Conservation (phyloP, 2,329 filamentous ascomycete genomes). For the Zelopaecilomyces penicillatus region DNA sequence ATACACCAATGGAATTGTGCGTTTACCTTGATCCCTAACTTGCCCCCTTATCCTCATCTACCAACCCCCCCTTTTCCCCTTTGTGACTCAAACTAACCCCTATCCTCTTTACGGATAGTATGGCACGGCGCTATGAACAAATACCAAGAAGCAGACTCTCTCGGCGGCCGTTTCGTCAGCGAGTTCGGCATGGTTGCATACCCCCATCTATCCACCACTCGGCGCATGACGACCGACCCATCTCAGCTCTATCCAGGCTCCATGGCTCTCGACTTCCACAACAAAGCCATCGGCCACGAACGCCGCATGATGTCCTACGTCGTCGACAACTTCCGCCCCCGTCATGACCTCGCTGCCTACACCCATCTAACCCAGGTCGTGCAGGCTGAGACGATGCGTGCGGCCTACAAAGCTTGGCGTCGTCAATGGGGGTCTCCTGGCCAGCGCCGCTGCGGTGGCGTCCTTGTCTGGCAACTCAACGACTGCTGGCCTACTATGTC, state of each 20-base stretch:
- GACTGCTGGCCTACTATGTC: constrained; percentile 62
- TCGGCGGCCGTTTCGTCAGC: constrained; percentile 69
- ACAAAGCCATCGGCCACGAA: constrained; percentile 73
- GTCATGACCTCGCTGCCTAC: constrained; percentile 58
- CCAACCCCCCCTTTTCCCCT: background rate
- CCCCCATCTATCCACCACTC: constrained; percentile 64
- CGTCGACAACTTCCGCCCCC: constrained; percentile 60
- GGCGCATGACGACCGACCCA: constrained; percentile 49
- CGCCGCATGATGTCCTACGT: constrained; percentile 66
- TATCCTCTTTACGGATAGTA: constrained; percentile 26
- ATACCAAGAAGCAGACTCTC: constrained; percentile 64
- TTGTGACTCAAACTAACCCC: background rate
- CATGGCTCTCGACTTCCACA: constrained; percentile 71
- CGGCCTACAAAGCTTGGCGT: constrained; percentile 48
- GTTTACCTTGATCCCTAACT: background rate
- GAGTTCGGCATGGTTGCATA: constrained; percentile 63
- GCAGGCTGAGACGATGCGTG: constrained; percentile 44
- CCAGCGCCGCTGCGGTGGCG: constrained; percentile 53
- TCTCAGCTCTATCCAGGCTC: constrained; percentile 57
- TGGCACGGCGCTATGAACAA: constrained; percentile 66
- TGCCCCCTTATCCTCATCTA: background rate
- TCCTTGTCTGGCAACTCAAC: constrained; percentile 61
- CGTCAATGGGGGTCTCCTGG: constrained; percentile 47
- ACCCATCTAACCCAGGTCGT: constrained; percentile 59
- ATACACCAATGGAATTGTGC: constrained; percentile 62